Percentiles rank a stretch among this genome's conserved stretches.
Conservation (phyloP, 106 monocot species). For the Acorus calamus region DNA sequence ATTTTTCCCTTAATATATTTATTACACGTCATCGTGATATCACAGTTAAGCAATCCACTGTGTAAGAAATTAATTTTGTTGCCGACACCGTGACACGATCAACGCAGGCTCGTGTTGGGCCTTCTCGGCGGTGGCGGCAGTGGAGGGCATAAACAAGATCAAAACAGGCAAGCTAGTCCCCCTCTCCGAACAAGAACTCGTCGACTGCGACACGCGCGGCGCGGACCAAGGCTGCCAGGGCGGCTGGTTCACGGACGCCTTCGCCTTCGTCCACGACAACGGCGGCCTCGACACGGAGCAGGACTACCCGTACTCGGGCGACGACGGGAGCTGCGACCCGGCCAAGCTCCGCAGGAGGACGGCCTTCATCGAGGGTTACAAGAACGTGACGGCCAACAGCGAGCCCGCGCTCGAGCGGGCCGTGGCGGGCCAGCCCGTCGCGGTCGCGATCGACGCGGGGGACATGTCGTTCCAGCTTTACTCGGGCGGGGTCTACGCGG, state of each 20-base stretch:
- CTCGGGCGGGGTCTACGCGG: not conserved
- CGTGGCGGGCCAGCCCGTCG: not conserved
- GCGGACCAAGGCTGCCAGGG: conserved; percentile 9
- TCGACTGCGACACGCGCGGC: conserved; percentile 7
- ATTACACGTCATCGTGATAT: too few relatives aligned
- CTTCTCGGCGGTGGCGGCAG: not conserved
- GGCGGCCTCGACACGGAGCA: conserved; percentile 7
- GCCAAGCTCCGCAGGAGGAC: not conserved
- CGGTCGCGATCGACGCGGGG: not conserved
- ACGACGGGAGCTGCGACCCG: not conserved
- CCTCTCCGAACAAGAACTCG: conserved; percentile 12
- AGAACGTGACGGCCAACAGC: too few relatives aligned
- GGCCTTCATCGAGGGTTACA: too few relatives aligned
- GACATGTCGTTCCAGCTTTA: conserved; percentile 1
- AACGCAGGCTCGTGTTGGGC: too few relatives aligned
- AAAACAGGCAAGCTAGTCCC: conserved; percentile 3
- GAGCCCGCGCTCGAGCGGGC: not conserved
- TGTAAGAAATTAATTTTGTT: too few relatives aligned
- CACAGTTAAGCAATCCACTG: too few relatives aligned
- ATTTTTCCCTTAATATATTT: too few relatives aligned
- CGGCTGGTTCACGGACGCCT: conserved; percentile 4
- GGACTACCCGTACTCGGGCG: conserved; percentile 7
- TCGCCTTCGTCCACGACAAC: conserved; percentile 9
- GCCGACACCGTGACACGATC: too few relatives aligned
- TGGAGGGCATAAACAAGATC: conserved; percentile 8